Conservation (phyloP, 116 monocot species). For the Cymodocea nodosa region DNA sequence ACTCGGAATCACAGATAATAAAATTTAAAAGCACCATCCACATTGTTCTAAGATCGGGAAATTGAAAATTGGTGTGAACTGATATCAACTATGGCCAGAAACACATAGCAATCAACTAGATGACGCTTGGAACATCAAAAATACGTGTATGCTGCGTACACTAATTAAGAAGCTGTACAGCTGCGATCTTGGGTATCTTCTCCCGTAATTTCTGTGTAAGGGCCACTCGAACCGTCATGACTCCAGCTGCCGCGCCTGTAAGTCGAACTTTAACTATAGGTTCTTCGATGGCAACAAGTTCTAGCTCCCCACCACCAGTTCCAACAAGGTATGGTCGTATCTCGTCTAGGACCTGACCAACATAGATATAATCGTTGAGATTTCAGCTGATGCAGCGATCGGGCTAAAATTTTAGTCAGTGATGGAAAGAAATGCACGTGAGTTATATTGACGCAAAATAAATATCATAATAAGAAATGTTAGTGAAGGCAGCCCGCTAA, state of each 20-base stretch:
- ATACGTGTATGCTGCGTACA: conserved; percentile 5
- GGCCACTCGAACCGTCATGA: conserved; percentile 94
- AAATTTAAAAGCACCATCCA: too few relatives aligned
- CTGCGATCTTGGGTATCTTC: conserved; percentile 92
- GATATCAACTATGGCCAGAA: too few relatives aligned
- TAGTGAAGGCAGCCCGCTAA: too few relatives aligned
- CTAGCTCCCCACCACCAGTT: conserved; percentile 82
- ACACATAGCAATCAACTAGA: too few relatives aligned
- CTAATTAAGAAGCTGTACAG: conserved; percentile 62
- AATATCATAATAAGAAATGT: too few relatives aligned
- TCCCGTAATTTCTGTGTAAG: conserved; percentile 94
- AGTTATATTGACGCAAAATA: too few relatives aligned
- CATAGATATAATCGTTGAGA: neutral
- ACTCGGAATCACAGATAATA: too few relatives aligned
- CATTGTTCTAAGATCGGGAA: too few relatives aligned
- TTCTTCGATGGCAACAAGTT: conserved; percentile 79
- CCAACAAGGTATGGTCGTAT: conserved; percentile 93
- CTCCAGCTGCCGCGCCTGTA: conserved; percentile 79
- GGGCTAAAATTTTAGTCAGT: neutral
- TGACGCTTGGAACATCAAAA: too few relatives aligned
- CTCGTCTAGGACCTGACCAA: conserved; percentile 90
- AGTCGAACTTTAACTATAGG: conserved; percentile 89
- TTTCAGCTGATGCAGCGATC: neutral
- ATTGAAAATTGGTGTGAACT: too few relatives aligned
- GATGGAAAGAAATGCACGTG: too few relatives aligned